Conservation (phyloP, 805 yeast species). For the Kuraishia molischiana region DNA sequence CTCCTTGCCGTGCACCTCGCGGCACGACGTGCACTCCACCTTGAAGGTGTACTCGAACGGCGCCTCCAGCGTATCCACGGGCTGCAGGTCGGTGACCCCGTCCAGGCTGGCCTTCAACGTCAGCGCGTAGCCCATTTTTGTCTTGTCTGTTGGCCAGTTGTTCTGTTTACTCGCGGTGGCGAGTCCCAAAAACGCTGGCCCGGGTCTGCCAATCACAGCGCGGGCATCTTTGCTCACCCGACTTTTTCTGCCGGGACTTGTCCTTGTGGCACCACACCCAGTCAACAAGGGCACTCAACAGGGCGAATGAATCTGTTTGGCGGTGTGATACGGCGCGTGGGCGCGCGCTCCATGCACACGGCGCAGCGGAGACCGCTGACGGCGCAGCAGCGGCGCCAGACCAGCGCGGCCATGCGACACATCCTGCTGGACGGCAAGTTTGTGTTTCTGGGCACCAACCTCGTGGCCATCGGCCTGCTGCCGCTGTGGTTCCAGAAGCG, state of each 20-base stretch:
- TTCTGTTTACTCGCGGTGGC: too few species aligned
- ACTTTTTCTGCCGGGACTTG: too few species aligned
- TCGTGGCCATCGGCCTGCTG: conserved; percentile 1
- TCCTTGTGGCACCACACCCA: too few species aligned
- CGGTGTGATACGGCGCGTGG: too few species aligned
- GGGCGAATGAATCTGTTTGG: too few species aligned
- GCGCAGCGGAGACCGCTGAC: too few species aligned
- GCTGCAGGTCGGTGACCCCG: conserved; percentile 27
- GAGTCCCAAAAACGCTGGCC: too few species aligned
- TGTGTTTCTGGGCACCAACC: conserved; percentile 1
- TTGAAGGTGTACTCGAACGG: conserved; percentile 74
- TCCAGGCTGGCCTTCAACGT: conserved; percentile 23
- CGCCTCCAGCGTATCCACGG: conserved; percentile 44
- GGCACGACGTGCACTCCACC: conserved; percentile 69
- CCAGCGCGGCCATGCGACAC: not conserved
- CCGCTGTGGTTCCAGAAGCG: conserved; percentile 1
- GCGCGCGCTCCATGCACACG: too few species aligned
- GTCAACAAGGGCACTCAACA: too few species aligned
- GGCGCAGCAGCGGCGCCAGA: not conserved
- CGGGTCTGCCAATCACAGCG: too few species aligned
- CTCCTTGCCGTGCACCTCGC: conserved; percentile 65
- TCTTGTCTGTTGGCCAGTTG: too few species aligned
- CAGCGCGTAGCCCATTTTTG: conserved; percentile 2
- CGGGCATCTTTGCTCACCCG: too few species aligned
- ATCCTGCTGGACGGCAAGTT: conserved; percentile 1